Evolutionary conservation across 441 rosid species (phyloP).

Genomic region (Pelargonium myrrhifolium): DNA sequence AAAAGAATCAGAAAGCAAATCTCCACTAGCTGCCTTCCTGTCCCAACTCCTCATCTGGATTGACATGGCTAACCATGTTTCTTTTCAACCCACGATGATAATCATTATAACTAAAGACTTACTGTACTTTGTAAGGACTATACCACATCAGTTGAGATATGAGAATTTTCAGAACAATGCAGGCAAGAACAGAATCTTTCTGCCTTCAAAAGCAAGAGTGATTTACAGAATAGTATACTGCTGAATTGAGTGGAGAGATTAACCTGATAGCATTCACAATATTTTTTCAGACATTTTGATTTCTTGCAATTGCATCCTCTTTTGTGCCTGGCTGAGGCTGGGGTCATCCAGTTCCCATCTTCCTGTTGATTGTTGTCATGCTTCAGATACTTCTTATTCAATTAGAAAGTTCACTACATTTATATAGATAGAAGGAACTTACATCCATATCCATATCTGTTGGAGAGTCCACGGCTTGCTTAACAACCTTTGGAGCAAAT

Average conservation of each 20-base stretch:
- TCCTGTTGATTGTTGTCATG: slow-evolving; percentile 28
- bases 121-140: background rate
- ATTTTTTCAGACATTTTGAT: slow-evolving; percentile 60
- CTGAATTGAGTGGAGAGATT: background rate
- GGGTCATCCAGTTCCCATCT: slow-evolving; percentile 26
- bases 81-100: slow-evolving; percentile 2
- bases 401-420: slow-evolving; percentile 16
- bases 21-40: background rate
- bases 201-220: background rate
- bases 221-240: background rate
- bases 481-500: slow-evolving; percentile 58
- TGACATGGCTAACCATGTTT: background rate
- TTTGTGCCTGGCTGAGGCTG: slow-evolving; percentile 53
- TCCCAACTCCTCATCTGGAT: slow-evolving; percentile 7
- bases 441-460: slow-evolving; percentile 24
- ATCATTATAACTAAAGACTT: too few species aligned
- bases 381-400: background rate
- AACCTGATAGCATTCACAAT: slow-evolving; percentile 78
- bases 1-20: slow-evolving; percentile 12
- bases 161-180: too few species aligned
- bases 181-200: background rate
- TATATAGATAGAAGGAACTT: slow-evolving; percentile 11
- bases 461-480: slow-evolving; percentile 21
- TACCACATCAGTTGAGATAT: background rate
- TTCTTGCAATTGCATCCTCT: slow-evolving; percentile 67